Base-by-base conservation (phyloP, 139 green algal species). In the Eudorina sp. region DNA sequence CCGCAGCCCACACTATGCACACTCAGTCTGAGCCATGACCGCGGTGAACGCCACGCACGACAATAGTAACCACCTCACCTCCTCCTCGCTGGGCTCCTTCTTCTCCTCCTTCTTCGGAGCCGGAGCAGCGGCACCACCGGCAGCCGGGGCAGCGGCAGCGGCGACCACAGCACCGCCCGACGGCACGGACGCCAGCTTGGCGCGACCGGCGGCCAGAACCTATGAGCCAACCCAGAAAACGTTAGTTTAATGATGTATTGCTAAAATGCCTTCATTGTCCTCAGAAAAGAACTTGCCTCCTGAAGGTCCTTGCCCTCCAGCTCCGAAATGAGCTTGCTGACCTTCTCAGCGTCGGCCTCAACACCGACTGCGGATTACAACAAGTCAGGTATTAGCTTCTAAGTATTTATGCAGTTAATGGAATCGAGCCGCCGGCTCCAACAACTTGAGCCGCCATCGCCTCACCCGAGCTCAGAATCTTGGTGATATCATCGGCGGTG, bases 101-200 rank as follows among this genome's bases (percentile, higher is more conserved):
- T 87, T 87, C 81, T 87, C 81, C 60, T 87, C 81, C 60, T 87
- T 87, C 81, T 87, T 87, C 21, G 81, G 45, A 78, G 81, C 81
- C 25, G 93, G 58, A 51, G 86, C 88, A 45, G 84, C 55, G 38
- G 84, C 83, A 73, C 69, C 89, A 80, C 51, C 86, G 72, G 38
- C 89, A 48, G 43, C 86, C 41, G 88, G 53, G 45, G 86, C 89
- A 80, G 69, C 90, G 58, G 88, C 84, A 31, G 85, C 93, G 18
- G 58, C 90, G 53, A 23, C 83, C 27, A 36, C 91, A 13, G 78
- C 89, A 80, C 93, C 92, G 48, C 90, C 93, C 46, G 92, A 91
- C 36, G 94, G 94, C 85, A 97, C 93, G n/a, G 94, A 94, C 23
- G 95, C 93, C 74, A 97, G 96, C 94, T 97, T 97, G 75, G 91